phyloP scores from a whole-genome alignment of 768 basidiomycete genomes.

The Pisolithus orientalis region DNA sequence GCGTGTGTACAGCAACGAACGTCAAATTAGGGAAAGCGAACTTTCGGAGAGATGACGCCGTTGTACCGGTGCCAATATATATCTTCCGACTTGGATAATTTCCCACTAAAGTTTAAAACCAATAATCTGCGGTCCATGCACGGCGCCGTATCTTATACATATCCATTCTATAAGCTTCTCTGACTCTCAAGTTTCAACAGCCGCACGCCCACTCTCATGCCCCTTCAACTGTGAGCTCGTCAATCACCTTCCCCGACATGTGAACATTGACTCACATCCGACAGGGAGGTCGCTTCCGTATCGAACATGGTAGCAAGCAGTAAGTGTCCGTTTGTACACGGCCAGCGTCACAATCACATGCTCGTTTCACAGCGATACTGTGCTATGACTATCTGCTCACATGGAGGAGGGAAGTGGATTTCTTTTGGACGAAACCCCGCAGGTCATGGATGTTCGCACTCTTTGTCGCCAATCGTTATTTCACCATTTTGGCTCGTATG shows the following conservation, averaged over 20 bases:
- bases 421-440: conserved; percentile 34
- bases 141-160: too few relatives aligned
- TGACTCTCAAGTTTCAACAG: neutral
- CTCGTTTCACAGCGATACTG: conserved; percentile 20
- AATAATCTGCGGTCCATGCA: too few relatives aligned
- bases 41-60: too few relatives aligned
- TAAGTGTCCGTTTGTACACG: neutral
- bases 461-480: conserved; percentile 39
- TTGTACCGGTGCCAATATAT: too few relatives aligned
- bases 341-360: neutral
- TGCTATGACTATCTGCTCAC: conserved; percentile 45
- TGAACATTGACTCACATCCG: neutral
- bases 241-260: neutral
- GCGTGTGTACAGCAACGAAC: too few relatives aligned
- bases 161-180: too few relatives aligned
- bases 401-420: conserved; percentile 33
- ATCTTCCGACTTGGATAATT: too few relatives aligned
- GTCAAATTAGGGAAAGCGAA: too few relatives aligned
- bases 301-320: neutral
- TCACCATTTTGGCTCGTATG: conserved; percentile 31
- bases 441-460: conserved; percentile 29
- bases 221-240: neutral
- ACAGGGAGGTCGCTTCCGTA: neutral
- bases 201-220: neutral
- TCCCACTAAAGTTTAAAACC: too few relatives aligned